Percentiles rank a stretch among this genome's conserved stretches.
Conservation (phyloP, 305 asterid genomes). For the Rubia peregrina region DNA sequence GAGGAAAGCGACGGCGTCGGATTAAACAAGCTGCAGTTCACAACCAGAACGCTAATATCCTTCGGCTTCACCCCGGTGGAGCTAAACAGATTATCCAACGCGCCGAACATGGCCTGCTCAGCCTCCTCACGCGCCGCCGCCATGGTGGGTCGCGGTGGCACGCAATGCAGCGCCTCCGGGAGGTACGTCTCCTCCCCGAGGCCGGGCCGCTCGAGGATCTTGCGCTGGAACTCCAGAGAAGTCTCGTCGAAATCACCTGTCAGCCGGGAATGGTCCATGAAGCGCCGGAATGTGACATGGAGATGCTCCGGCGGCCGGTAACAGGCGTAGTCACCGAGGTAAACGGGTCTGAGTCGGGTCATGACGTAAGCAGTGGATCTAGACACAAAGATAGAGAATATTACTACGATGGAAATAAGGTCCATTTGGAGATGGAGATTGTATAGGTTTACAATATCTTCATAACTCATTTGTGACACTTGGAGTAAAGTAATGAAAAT, state of each 20-base stretch:
- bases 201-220: constrained; percentile 46
- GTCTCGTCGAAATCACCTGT: constrained; percentile 41
- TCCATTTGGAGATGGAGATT: constrained; percentile 18
- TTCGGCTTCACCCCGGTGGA: constrained; percentile 37
- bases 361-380: constrained; percentile 28
- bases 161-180: constrained; percentile 38
- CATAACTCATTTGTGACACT: constrained; percentile 16
- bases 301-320: constrained; percentile 41
- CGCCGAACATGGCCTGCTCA: constrained; percentile 46
- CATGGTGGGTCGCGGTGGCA: constrained; percentile 48
- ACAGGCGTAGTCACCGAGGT: constrained; percentile 47
- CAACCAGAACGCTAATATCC: constrained; percentile 50
- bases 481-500: constrained; percentile 21
- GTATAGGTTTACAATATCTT: constrained; percentile 16
- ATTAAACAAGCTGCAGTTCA: constrained; percentile 44
- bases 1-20: constrained; percentile 61
- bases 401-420: constrained; percentile 12
- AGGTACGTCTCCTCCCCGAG: constrained; percentile 42
- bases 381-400: constrained; percentile 17
- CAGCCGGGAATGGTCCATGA: constrained; percentile 45
- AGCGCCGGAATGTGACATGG: constrained; percentile 25
- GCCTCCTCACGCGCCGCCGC: constrained; percentile 54
- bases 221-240: constrained; percentile 49
- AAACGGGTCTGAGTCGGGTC: constrained; percentile 52
- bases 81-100: constrained; percentile 36